These are phyloP conservation scores for Jackrogersella multiformis DNA, from an alignment of 495 filamentous ascomycete species.

Conservation along the genomic window DNA sequence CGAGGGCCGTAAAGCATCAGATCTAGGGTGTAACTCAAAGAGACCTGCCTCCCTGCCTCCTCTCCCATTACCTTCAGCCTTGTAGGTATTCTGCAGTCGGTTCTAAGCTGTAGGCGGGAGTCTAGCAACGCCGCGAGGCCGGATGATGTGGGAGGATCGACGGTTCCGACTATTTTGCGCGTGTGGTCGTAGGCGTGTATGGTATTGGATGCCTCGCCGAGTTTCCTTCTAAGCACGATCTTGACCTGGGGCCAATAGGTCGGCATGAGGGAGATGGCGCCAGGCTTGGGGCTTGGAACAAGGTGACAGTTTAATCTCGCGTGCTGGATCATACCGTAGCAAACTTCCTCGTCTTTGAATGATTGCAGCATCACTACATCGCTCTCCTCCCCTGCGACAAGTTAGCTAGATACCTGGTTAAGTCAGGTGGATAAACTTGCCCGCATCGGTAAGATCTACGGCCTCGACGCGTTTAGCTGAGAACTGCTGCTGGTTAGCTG, in stretches of 20 bases:
- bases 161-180: constrained; percentile 74
- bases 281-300: constrained; percentile 71
- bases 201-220: constrained; percentile 59
- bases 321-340: constrained; percentile 81
- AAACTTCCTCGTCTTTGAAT: constrained; percentile 71
- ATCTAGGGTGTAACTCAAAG: constrained; percentile 65
- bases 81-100: constrained; percentile 71
- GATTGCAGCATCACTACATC: constrained; percentile 58
- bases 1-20: constrained; percentile 84
- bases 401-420: constrained; percentile 20
- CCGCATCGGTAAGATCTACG: constrained; percentile 73
- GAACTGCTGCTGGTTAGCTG: constrained; percentile 50
- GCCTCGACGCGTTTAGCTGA: constrained; percentile 51
- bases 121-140: constrained; percentile 79
- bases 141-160: constrained; percentile 73
- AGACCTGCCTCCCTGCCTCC: constrained; percentile 57
- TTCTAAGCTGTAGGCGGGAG: constrained; percentile 65
- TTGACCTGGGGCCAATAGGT: constrained; percentile 77
- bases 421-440: constrained; percentile 25
- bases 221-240: constrained; percentile 66
- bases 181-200: constrained; percentile 77
- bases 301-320: constrained; percentile 72
- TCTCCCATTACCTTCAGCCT: constrained; percentile 67
- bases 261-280: constrained; percentile 59
- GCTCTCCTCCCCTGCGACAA: constrained; percentile 58